Base-by-base conservation (phyloP, 768 basidiomycete genomes). In the Panaeolus cyanescens region DNA sequence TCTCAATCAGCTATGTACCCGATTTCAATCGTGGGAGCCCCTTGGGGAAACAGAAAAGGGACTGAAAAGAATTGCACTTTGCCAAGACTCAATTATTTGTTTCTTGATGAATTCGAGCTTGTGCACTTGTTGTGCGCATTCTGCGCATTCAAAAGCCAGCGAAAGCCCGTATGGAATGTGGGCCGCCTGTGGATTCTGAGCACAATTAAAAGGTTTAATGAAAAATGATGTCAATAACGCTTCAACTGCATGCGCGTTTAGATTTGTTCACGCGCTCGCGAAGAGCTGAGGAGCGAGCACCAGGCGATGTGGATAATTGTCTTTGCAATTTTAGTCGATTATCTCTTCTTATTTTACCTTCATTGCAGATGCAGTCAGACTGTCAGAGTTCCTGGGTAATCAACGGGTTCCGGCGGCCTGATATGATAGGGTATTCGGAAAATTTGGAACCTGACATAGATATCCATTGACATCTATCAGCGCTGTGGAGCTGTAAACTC, bases 151-250 rank as follows among this genome's bases (percentile, higher is more conserved):
- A n/a, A n/a, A n/a, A n/a, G n/a, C n/a, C n/a, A n/a, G n/a, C n/a
- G n/a, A n/a, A n/a, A n/a, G n/a, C n/a, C n/a, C n/a, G n/a, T n/a
- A n/a, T n/a, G n/a, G n/a, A n/a, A n/a, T n/a, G n/a, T n/a, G n/a
- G n/a, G n/a, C 19, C 17, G n/a, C 19, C 39, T 22, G 10, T 42
- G 5, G 13, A 8, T 50, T 50, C 25, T 25, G 45, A 50, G 45
- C 10, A 28, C 25, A 50, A 50, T 50, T 50, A 50, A 50, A 40
- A 50, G 45, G 45, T 50, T 50, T 50, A 50, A 50, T 50, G 45
- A 50, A 50, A 42, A 50, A 50, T 28, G 45, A 28, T 50, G 45
- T 50, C 22, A 28, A 28, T 7, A 39, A n/a, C 1, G 37, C 2
- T 50, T 8, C 20, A 13, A 42, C 19, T 22, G 20, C 40, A 42